Base-by-base conservation (phyloP, 208 protist genomes). In the Tritrichomonas musculus region DNA sequence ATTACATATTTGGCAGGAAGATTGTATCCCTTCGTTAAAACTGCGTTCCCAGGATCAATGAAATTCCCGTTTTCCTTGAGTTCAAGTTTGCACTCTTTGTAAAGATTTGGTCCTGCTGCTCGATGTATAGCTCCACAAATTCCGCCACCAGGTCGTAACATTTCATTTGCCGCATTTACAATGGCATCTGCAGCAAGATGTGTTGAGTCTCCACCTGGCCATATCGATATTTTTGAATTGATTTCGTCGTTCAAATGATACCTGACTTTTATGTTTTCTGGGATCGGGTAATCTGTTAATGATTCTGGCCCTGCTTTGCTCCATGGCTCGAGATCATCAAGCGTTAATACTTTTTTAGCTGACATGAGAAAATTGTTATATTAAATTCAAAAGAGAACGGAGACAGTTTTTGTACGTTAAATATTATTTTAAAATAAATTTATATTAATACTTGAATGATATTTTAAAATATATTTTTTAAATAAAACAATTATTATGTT, bases 1-100 rank as follows among this genome's bases (percentile, higher is more conserved):
- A 97, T 88, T 30, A 97, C 95, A 65, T 95, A 97, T 20, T 94
- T 92, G 0, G 96, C 95, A 1, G 96, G 96, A 3, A 97, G 94
- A 55, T 94, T 94, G 93, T 97, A 97, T 4, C 96, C 97, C 41
- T 96, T 96, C 20, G 96, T 97, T 22, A 96, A 39, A 80, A 94
- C 65, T 50, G 95, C 95, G 55, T 96, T 75, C 8, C 69, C n/a
- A n/a, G n/a, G 17, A 44, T 75, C 69, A 11, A 44, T 36, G 69
- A 27, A 75, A 17, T 44, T 27, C n/a, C 69, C 69, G 17, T 44
- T 75, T 75, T 75, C n/a, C n/a, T n/a, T n/a, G n/a, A n/a, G n/a
- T n/a, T n/a, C n/a, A n/a, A n/a, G n/a, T 44, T 36, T 0, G 69
- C 69, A 75, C 3, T 27, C 69, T 5, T 13, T 11, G 1, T 27